Evolutionary conservation across 176 grass and related monocot species (phyloP), one percentile per base, ranked within the genome.

Genomic region (Zoysia japonica): DNA sequence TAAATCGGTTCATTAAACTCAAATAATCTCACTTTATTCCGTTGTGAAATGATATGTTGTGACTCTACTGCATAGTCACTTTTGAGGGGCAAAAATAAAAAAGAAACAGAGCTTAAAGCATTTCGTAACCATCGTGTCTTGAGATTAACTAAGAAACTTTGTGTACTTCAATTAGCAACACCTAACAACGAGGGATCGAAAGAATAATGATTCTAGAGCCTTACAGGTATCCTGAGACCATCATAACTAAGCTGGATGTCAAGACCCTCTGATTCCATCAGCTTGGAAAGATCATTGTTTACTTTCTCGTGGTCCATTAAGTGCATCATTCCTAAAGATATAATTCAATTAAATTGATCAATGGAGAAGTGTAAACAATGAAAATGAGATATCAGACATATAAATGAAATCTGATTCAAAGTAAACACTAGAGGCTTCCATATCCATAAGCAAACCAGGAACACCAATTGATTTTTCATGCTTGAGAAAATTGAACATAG

Each of bases 181-280:
- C 71, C 59, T 13, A 80, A 39, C 45, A 81, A 11, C 49, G 6
- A 5, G 7, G 61, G 11, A 46, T 68, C 11, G 36, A 19, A 78
- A 68, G 2, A 78, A 86, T 42, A 82, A 63, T 77, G 61, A 50
- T 72, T 82, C 62, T 93, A 91, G 81, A 94, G 90, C 86, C 81
- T 93, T 88, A 98, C 78, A 78, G 88, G 96, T 82, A 93, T 67
- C 48, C 81, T 87, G 49, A 98, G 88, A 80, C 90, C 96, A 50
- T 98, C 92, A 52, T 98, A 93, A 79, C 96, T 98, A 62, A 98
- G 83, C 79, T 98, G 92, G 82, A 93, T 80, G 82, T 98, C 88
- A 80, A 94, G 85, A 48, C 90, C 92, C 81, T 98, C 96, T 61
- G 82, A 86, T 79, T 94, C 86, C 78, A 80, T 90, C 68, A 98